Conservation (phyloP, 768 basidiomycete species). For the Strobilomyces echinocephalus region DNA sequence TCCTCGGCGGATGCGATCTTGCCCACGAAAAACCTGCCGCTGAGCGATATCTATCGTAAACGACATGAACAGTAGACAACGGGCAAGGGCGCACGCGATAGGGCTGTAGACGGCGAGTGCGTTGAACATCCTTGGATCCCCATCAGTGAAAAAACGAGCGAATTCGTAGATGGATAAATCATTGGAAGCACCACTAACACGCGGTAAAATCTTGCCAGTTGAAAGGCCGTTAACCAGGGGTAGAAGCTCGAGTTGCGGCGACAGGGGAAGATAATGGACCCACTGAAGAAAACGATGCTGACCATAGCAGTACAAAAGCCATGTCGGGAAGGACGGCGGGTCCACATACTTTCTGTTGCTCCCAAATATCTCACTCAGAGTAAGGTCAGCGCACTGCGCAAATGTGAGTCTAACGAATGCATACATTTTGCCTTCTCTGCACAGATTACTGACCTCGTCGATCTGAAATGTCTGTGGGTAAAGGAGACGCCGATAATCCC, state of each 20-base stretch:
- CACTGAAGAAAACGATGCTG: no score
- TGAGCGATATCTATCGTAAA: neutral
- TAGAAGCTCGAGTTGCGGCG: constrained; percentile 57
- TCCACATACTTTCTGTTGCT: constrained; percentile 53
- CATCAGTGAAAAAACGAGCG: neutral
- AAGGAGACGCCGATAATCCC: constrained; percentile 44
- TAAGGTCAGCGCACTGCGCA: neutral
- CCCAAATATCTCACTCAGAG: constrained; percentile 50
- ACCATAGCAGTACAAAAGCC: constrained; percentile 39
- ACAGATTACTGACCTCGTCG: constrained; percentile 51
- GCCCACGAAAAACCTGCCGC: constrained; percentile 35
- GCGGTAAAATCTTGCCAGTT: constrained; percentile 82
- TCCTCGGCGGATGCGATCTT: constrained; percentile 39
- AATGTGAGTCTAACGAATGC: constrained; percentile 7
- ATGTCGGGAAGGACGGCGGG: neutral
- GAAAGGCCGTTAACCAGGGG: constrained; percentile 88
- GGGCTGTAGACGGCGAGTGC: constrained; percentile 55
- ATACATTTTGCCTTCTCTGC: constrained; percentile 55
- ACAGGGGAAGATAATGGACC: constrained; percentile 70
- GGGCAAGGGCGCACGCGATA: constrained; percentile 36
- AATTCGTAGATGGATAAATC: constrained; percentile 34
- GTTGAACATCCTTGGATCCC: constrained; percentile 39
- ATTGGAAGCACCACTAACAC: constrained; percentile 74
- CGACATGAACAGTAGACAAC: neutral
- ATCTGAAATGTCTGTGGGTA: constrained; percentile 39